These are phyloP conservation scores for Stagonosporopsis vannaccii DNA, from an alignment of 2,329 filamentous ascomycete species.

Conservation along the genomic window DNA sequence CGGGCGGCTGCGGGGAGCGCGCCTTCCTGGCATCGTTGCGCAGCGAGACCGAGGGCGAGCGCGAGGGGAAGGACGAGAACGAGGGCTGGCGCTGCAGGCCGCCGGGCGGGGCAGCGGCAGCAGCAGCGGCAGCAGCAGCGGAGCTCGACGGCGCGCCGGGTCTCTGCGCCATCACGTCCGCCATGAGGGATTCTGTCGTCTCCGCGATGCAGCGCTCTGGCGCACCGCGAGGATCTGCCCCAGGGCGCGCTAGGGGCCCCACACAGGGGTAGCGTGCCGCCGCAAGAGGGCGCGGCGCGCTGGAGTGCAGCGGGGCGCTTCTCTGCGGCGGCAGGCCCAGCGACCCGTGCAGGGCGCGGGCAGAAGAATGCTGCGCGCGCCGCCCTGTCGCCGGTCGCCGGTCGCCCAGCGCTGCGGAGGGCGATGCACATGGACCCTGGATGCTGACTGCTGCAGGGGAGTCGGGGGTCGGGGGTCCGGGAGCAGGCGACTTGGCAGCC, in stretches of 20 bases:
- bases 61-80: conserved; percentile 53
- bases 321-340: no score
- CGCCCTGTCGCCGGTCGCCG: not conserved
- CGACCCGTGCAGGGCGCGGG: not conserved
- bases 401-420: no score
- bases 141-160: conserved; percentile 15
- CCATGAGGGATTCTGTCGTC: conserved; percentile 40
- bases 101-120: conserved; percentile 20
- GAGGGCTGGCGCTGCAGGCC: conserved; percentile 51
- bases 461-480: no score
- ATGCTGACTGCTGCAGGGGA: no score
- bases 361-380: not conserved
- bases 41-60: conserved; percentile 48
- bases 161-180: conserved; percentile 42
- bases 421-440: conserved; percentile 11
- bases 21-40: conserved; percentile 44
- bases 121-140: no score
- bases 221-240: conserved; percentile 28
- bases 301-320: no score
- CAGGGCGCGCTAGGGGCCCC: conserved; percentile 28
- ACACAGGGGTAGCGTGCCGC: conserved; percentile 26
- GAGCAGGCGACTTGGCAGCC: not conserved
- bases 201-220: conserved; percentile 17
- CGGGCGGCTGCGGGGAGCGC: conserved; percentile 47
- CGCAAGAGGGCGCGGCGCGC: not conserved